Evolutionary conservation across 805 yeast species (phyloP).

Genomic region (Jamesozyma gamospora): DNA sequence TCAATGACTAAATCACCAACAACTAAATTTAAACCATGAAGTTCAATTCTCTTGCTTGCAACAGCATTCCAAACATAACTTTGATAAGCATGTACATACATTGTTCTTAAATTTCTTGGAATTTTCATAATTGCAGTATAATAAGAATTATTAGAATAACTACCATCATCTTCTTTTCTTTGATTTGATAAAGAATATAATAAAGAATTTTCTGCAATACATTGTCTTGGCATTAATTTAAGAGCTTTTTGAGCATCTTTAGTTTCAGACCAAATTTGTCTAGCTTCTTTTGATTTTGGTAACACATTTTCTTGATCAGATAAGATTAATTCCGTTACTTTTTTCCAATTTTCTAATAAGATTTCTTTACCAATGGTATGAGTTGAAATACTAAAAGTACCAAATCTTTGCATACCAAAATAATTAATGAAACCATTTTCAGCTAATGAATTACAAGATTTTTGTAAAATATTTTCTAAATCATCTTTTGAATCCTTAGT

Average conservation of each 20-base stretch:
- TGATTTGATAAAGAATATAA: slow-evolving; percentile 50
- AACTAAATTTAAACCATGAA: slow-evolving; percentile 59
- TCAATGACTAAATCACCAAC: slow-evolving; percentile 70
- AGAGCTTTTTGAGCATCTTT: slow-evolving; percentile 56
- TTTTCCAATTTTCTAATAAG: slow-evolving; percentile 64
- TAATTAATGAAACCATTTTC: slow-evolving; percentile 81
- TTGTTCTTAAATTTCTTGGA: slow-evolving; percentile 83
- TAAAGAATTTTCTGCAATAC: slow-evolving; percentile 75
- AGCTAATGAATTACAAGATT: slow-evolving; percentile 48
- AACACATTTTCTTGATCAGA: slow-evolving; percentile 77
- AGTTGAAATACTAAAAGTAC: slow-evolving; percentile 88
- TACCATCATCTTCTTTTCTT: slow-evolving; percentile 36
- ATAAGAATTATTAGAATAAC: slow-evolving; percentile 45
- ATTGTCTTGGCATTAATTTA: slow-evolving; percentile 73
- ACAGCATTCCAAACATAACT: slow-evolving; percentile 90
- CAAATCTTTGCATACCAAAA: slow-evolving; percentile 97
- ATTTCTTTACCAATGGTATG: slow-evolving; percentile 73
- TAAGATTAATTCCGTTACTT: slow-evolving; percentile 67
- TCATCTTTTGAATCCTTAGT: slow-evolving; percentile 28
- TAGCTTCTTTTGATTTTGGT: slow-evolving; percentile 76
- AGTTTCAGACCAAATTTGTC: slow-evolving; percentile 72
- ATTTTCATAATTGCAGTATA: slow-evolving; percentile 77
- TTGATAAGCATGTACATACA: slow-evolving; percentile 97
- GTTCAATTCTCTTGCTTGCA: slow-evolving; percentile 63
- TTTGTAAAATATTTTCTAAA: slow-evolving; percentile 38